A percentile compares a stretch with the other conserved stretches of the same genome.
phyloP scores from a whole-genome alignment of 75 land plant species.

The Larix kaempferi region DNA sequence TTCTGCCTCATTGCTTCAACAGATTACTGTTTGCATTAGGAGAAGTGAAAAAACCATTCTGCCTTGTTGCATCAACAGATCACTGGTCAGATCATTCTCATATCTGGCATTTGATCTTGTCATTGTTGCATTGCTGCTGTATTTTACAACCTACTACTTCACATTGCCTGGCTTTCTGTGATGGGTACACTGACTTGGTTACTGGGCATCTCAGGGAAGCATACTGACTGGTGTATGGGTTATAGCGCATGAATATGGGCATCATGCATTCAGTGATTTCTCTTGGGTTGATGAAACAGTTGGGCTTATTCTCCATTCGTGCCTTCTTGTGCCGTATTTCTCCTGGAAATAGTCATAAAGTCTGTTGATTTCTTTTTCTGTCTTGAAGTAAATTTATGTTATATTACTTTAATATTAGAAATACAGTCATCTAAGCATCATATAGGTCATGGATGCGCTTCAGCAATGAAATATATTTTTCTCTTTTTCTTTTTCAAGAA shows the following conservation, averaged over 20 bases:
- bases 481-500: too few species aligned
- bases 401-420: conserved; percentile 47
- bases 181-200: conserved; percentile 46
- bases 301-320: conserved; percentile 63
- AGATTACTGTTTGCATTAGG: conserved; percentile 61
- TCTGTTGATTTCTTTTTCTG: conserved; percentile 69
- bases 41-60: conserved; percentile 71
- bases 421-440: conserved; percentile 30
- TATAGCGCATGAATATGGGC: conserved; percentile 70
- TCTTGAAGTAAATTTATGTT: too few species aligned
- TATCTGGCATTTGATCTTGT: conserved; percentile 42
- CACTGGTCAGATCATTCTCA: conserved; percentile 49
- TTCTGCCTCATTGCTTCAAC: too few species aligned
- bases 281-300: conserved; percentile 47
- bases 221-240: conserved; percentile 78
- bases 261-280: conserved; percentile 68
- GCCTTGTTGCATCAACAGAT: conserved; percentile 72
- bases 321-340: conserved; percentile 74
- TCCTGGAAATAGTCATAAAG: conserved; percentile 79
- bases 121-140: conserved; percentile 14
- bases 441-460: too few species aligned
- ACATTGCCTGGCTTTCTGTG: conserved; percentile 16
- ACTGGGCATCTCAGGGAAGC: conserved; percentile 54
- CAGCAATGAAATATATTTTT: too few species aligned
- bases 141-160: conserved; percentile 26